phyloP scores from a whole-genome alignment of 2,329 filamentous ascomycete genomes.

The Ophiostoma sp. region DNA sequence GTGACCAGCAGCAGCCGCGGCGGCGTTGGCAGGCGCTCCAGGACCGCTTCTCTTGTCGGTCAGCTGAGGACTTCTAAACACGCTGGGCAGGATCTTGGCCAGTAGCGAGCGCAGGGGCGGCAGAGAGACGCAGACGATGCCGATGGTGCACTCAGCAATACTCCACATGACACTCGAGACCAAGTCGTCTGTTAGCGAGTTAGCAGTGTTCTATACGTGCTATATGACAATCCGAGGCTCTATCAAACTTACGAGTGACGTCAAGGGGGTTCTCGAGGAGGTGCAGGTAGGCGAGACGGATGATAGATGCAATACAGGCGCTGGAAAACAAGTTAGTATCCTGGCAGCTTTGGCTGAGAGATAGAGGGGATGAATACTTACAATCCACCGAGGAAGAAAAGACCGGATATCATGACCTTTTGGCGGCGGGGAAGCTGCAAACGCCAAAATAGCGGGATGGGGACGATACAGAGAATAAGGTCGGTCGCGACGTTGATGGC shows the following conservation, averaged over 20 bases:
- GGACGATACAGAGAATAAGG: slow-evolving; percentile 30
- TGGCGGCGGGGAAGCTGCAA: slow-evolving; percentile 29
- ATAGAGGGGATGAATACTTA: slow-evolving; percentile 20
- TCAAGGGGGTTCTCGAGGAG: slow-evolving; percentile 28
- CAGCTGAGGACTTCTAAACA: slow-evolving; percentile 17
- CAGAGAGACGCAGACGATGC: slow-evolving; percentile 35
- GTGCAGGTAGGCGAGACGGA: slow-evolving; percentile 30
- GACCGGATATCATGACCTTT: slow-evolving; percentile 29
- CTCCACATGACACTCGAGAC: slow-evolving; percentile 32
- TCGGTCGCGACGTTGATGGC: slow-evolving; percentile 32
- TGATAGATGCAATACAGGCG: slow-evolving; percentile 29
- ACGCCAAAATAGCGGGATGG: slow-evolving; percentile 32
- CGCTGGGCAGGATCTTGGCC: slow-evolving; percentile 20
- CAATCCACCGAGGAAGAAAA: slow-evolving; percentile 33
- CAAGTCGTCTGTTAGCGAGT: slow-evolving; percentile 28
- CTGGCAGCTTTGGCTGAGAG: too few relatives aligned
- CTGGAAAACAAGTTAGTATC: slow-evolving; percentile 23
- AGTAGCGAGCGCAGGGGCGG: slow-evolving; percentile 30
- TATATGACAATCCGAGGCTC: too few relatives aligned
- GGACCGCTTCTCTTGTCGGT: slow-evolving; percentile 3
- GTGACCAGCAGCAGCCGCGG: neutral
- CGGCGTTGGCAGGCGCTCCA: neutral
- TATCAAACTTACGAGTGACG: slow-evolving; percentile 30
- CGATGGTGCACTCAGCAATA: slow-evolving; percentile 33
- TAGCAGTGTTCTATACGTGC: neutral